A percentile compares a stretch with the other conserved stretches of the same genome.
These are phyloP conservation scores for Hypholoma sublateritium DNA, from an alignment of 768 basidiomycete species.

Conservation along the genomic window DNA sequence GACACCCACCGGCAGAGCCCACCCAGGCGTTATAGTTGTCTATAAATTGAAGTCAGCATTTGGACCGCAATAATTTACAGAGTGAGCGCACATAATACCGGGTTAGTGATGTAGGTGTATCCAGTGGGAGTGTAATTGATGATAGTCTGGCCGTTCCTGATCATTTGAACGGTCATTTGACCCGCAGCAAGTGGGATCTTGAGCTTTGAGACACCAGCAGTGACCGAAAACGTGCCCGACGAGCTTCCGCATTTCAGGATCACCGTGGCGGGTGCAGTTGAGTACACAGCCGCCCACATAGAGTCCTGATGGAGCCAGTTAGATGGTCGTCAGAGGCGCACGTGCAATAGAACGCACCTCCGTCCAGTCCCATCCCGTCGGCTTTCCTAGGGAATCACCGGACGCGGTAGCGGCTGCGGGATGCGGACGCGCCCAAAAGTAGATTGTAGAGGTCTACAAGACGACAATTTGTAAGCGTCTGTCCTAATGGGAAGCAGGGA, in stretches of 20 bases:
- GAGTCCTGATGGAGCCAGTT: slow-evolving; percentile 38
- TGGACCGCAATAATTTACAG: not conserved
- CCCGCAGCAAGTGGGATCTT: slow-evolving; percentile 56
- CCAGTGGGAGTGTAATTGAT: slow-evolving; percentile 47
- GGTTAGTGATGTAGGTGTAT: slow-evolving; percentile 38
- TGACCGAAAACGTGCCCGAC: slow-evolving; percentile 39
- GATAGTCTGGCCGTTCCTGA: slow-evolving; percentile 47
- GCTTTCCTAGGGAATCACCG: slow-evolving; percentile 44
- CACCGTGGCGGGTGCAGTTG: slow-evolving; percentile 51
- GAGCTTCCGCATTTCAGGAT: slow-evolving; percentile 46
- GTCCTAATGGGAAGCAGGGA: slow-evolving; percentile 5
- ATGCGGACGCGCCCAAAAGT: slow-evolving; percentile 69
- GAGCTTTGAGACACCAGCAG: slow-evolving; percentile 61
- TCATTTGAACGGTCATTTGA: slow-evolving; percentile 55
- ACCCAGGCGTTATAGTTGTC: slow-evolving; percentile 70
- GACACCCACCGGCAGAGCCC: slow-evolving; percentile 41
- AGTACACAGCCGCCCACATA: slow-evolving; percentile 67
- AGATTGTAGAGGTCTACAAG: slow-evolving; percentile 43
- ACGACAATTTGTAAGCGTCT: not conserved
- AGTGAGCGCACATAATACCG: slow-evolving; percentile 33
- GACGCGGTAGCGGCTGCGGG: slow-evolving; percentile 45
- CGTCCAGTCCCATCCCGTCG: slow-evolving; percentile 50
- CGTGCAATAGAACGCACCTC: slow-evolving; percentile 35
- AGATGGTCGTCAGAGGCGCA: not conserved
- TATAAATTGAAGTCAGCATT: slow-evolving; percentile 9